These are phyloP conservation scores for Colletotrichum chrysophilum DNA, from an alignment of 2,329 filamentous ascomycete genomes.

Conservation along the genomic window DNA sequence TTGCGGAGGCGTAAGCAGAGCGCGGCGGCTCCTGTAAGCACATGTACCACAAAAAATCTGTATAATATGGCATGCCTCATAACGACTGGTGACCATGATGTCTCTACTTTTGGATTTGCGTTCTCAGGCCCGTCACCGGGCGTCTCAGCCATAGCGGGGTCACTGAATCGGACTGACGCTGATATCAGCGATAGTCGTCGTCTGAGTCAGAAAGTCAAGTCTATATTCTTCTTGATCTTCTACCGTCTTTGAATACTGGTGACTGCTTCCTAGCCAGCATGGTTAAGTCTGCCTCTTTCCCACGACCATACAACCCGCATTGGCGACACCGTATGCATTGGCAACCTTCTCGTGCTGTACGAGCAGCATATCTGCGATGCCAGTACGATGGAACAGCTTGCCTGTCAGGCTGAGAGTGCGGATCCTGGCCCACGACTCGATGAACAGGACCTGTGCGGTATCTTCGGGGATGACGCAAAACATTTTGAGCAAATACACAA, in stretches of 20 bases:
- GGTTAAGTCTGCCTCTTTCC: neutral
- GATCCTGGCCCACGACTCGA: constrained; percentile 93
- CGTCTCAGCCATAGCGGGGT: neutral
- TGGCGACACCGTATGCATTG: constrained; percentile 43
- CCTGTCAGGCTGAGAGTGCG: constrained; percentile 85
- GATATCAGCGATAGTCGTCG: neutral
- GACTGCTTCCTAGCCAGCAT: neutral
- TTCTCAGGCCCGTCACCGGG: neutral
- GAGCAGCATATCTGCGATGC: constrained; percentile 77
- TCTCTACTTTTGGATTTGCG: neutral
- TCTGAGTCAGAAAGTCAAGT: neutral
- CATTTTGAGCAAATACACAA: constrained; percentile 54
- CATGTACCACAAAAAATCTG: constrained; percentile 17
- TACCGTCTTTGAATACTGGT: neutral
- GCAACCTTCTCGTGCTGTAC: constrained; percentile 80
- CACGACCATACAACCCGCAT: constrained; percentile 43
- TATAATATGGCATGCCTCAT: constrained; percentile 22
- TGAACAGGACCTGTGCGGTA: constrained; percentile 78
- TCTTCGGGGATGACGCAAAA: constrained; percentile 48
- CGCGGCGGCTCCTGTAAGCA: neutral
- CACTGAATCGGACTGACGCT: accelerated
- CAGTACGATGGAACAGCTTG: constrained; percentile 67
- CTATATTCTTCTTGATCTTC: neutral
- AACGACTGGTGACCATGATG: neutral
- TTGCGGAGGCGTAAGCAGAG: neutral